A percentile compares a stretch with the other conserved stretches of the same genome.
phyloP scores from a whole-genome alignment of 1,284 basidiomycete species.

The Sporisorium exsertum region DNA sequence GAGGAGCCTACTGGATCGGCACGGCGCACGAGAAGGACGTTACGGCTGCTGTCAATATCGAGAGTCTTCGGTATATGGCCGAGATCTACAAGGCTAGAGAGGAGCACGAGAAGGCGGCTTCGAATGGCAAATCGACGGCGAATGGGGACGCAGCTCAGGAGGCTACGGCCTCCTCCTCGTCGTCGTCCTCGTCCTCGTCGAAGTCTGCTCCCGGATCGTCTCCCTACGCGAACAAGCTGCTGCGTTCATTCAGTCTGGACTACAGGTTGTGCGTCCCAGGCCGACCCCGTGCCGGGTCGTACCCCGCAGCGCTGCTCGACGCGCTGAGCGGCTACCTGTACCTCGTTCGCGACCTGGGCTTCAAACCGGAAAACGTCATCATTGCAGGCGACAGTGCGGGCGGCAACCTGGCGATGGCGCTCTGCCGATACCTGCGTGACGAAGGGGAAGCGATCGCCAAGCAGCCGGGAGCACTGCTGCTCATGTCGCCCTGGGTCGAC shows the following conservation, averaged over 20 bases:
- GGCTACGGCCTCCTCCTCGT: not conserved
- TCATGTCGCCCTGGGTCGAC: constrained; percentile 66
- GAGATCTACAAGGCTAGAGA: constrained; percentile 43
- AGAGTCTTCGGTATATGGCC: constrained; percentile 50
- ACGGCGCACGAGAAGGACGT: constrained; percentile 61
- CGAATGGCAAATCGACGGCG: not conserved
- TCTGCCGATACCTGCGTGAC: constrained; percentile 69
- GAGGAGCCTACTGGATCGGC: constrained; percentile 66
- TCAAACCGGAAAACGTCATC: constrained; percentile 73
- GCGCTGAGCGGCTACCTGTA: constrained; percentile 64
- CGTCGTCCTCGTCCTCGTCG: constrained; percentile 9
- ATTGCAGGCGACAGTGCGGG: constrained; percentile 80
- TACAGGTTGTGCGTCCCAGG: constrained; percentile 61
- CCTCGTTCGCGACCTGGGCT: constrained; percentile 54
- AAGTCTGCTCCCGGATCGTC: not conserved
- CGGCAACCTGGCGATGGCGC: constrained; percentile 77
- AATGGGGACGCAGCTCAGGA: not conserved
- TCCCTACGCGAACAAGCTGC: constrained; percentile 29
- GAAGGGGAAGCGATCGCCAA: constrained; percentile 37
- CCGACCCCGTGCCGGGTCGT: constrained; percentile 51
- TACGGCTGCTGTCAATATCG: constrained; percentile 56
- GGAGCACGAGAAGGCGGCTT: not conserved
- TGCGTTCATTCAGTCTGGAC: constrained; percentile 63
- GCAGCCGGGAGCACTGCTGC: constrained; percentile 52
- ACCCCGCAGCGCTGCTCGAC: constrained; percentile 63